A percentile compares a stretch with the other conserved stretches of the same genome.
Evolutionary conservation across 176 grass and related monocot species (phyloP).

Genomic region (Eremochloa ophiuroides): DNA sequence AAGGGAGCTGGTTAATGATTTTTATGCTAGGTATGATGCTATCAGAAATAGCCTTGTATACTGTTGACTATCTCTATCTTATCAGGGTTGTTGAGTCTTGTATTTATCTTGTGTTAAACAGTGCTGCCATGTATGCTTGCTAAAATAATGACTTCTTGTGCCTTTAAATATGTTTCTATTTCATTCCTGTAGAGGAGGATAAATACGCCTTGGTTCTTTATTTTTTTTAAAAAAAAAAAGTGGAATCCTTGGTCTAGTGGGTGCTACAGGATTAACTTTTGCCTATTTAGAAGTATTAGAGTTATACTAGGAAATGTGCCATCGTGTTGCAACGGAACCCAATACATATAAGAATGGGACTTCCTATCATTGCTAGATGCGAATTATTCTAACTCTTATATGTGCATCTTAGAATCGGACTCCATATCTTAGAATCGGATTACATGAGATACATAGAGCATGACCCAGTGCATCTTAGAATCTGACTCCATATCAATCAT

Average conservation of each 20-base stretch:
- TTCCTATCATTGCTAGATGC: too few species aligned
- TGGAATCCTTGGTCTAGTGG: not conserved
- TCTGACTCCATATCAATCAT: too few species aligned
- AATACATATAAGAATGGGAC: too few species aligned
- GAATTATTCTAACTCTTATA: too few species aligned
- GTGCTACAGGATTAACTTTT: not conserved
- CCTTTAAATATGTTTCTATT: not conserved
- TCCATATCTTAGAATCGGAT: not conserved
- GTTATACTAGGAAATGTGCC: too few species aligned
- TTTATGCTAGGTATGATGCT: conserved; percentile 81
- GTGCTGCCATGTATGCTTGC: not conserved
- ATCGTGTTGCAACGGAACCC: too few species aligned
- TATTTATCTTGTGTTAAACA: not conserved
- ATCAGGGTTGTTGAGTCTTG: not conserved
- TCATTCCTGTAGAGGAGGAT: not conserved
- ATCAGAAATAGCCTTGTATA: not conserved
- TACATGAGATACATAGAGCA: too few species aligned
- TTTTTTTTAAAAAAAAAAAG: too few species aligned
- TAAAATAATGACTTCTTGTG: not conserved
- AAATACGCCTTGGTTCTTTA: not conserved
- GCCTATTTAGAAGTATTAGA: not conserved
- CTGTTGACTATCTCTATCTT: not conserved
- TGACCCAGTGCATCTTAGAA: too few species aligned
- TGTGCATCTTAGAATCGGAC: too few species aligned
- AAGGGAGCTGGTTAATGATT: conserved; percentile 96